phyloP scores from a whole-genome alignment of 208 protist species.

The Phytomonas francai region DNA sequence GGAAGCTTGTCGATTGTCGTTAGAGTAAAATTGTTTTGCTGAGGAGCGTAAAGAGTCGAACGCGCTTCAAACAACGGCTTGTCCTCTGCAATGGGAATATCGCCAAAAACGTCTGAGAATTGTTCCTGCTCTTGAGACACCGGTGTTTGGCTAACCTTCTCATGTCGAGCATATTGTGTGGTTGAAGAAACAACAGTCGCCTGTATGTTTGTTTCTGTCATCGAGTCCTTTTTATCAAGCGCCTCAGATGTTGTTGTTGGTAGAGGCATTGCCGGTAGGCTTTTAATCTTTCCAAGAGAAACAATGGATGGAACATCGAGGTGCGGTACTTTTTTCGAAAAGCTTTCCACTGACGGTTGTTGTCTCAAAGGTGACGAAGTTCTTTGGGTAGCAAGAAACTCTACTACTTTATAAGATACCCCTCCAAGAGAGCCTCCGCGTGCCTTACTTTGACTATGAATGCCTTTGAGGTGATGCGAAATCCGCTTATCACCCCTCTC shows the following conservation, averaged over 20 bases:
- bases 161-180: background rate
- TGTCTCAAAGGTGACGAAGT: slow-evolving; percentile 16
- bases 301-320: slow-evolving; percentile 39
- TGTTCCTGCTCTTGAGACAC: slow-evolving; percentile 16
- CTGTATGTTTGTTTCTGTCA: background rate
- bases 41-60: background rate
- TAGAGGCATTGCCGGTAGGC: background rate
- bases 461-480: slow-evolving; percentile 68
- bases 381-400: slow-evolving; percentile 73
- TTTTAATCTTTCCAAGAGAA: background rate
- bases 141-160: background rate
- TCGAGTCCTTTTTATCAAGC: background rate
- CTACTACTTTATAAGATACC: slow-evolving; percentile 78
- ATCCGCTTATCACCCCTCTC: slow-evolving; percentile 49
- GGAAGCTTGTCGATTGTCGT: background rate
- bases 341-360: slow-evolving; percentile 8
- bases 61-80: slow-evolving; percentile 36
- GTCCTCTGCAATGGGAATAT: slow-evolving; percentile 33
- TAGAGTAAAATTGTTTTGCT: background rate
- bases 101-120: background rate
- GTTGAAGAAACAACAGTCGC: background rate
- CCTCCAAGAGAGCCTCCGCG: slow-evolving; percentile 62
- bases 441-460: slow-evolving; percentile 72
- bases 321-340: slow-evolving; percentile 52
- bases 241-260: background rate